Conservation (phyloP, 2,329 filamentous ascomycete species). For the Zymoseptoria ardabiliae region DNA sequence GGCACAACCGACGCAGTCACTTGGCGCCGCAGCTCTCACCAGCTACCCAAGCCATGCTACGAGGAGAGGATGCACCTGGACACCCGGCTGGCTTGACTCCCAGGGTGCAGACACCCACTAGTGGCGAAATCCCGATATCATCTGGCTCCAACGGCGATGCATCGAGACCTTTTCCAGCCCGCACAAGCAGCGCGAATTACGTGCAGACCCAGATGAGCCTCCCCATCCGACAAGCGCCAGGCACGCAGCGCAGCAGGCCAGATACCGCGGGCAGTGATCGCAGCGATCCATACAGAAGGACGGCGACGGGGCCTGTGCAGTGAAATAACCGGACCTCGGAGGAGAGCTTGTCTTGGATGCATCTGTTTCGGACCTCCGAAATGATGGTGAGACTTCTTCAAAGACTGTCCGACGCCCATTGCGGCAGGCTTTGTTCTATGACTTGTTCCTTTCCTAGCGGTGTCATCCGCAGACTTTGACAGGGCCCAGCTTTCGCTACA, state of each 20-base stretch:
- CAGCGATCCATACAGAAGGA: constrained; percentile 20
- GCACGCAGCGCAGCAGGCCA: constrained; percentile 18
- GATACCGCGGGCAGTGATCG: constrained; percentile 24
- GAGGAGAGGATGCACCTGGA: constrained; percentile 34
- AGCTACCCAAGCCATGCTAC: constrained; percentile 67
- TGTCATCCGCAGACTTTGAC: background rate
- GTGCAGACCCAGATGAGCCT: constrained; percentile 33
- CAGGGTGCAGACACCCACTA: constrained; percentile 23
- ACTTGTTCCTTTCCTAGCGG: background rate
- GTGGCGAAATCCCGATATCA: constrained; percentile 27
- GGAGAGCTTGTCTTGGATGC: background rate
- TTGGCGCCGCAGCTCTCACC: constrained; percentile 74
- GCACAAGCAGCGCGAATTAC: constrained; percentile 35
- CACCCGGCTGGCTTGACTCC: constrained; percentile 12
- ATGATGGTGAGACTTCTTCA: background rate
- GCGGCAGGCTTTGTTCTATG: background rate
- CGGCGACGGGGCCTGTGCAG: constrained; percentile 21
- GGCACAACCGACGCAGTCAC: constrained; percentile 91
- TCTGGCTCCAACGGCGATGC: constrained; percentile 17
- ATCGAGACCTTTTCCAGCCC: constrained; percentile 31
- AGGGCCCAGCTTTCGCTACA: background rate
- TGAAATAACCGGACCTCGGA: constrained; percentile 5
- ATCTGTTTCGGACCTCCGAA: background rate
- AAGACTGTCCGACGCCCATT: background rate
- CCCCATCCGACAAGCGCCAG: constrained; percentile 38